Evolutionary conservation across 2,329 filamentous ascomycete species (phyloP), one percentile per base, ranked within the genome.

Genomic region (Thielaviopsis ethacetica): DNA sequence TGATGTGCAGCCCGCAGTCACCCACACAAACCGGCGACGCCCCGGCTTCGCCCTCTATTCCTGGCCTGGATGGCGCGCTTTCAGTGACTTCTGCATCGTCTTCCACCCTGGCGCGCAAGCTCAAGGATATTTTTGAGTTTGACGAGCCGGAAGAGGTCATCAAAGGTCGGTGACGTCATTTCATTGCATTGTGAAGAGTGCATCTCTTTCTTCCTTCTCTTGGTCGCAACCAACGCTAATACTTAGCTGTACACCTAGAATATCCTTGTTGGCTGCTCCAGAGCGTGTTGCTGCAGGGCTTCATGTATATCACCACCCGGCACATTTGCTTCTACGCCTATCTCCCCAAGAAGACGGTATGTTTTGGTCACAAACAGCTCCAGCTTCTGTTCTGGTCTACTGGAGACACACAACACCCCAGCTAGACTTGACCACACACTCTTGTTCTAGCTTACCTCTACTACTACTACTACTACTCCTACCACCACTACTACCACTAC

Each of bases 311-410:
- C 67, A 97, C 93, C 0, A 78, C 86, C 62, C 86, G 85, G 65
- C 93, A 98, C 68, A 86, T 97, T 62, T 96, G 91, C 72, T 98
- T 97, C 70, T 97, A 96, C 68, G 90, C 93, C 47, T 96, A 96
- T 68, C 78, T 97, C n/a, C 90, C 90, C 6, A 94, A 91, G 75
- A 95, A 93, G 76, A 82, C 86, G 56, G 86, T 87, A 75, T 71
- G 83, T 67, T 26, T 26, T 22, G 21, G 7, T 22, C n/a, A n/a
- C n/a, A n/a, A n/a, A n/a, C n/a, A n/a, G n/a, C n/a, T 53, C n/a
- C 53, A 24, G 49, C 7, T 34, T 3, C 17, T 19, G 21, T 30
- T 15, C 13, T n/a, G 44, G 9, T 19, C 7, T 51, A 44, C 6
- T 1, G 15, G 21, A 3, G 30, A 24, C 52, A 53, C 22, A 47